Base-by-base conservation (phyloP, 208 protist species). In the Acanthamoeba royreba region DNA sequence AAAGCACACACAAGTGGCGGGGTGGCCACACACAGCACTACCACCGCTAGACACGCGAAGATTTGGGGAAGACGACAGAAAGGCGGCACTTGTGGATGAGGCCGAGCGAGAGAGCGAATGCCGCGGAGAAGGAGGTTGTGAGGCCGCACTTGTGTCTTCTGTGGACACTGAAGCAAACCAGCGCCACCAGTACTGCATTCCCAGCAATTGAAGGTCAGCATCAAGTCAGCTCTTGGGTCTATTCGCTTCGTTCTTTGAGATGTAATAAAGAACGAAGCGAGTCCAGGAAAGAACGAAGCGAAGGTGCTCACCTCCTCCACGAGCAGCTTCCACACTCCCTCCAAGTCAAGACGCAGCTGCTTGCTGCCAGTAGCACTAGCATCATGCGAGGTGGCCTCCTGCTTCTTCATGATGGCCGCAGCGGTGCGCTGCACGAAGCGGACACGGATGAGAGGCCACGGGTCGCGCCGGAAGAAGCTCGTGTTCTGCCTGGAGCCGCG, bases 141-240 rank as follows among this genome's bases (percentile, higher is more conserved):
- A 83, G 5, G 72, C 72, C 5, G 19, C 1, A 17, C 72, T 43
- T 19, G 63, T 25, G 2, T 83, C 72, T n/a, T 83, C 72, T 1
- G 72, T 4, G 25, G 72, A 83, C 7, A 83, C 72, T 8, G 72
- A 83, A 0, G 43, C 72, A 52, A 45, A 52, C 72, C 72, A 83
- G 7, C 72, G 72, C 72, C 72, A 83, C 72, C 72, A 83, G 43
- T 83, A 83, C 72, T 83, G 72, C n/a, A n/a, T n/a, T n/a, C n/a
- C n/a, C n/a, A n/a, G n/a, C n/a, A n/a, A n/a, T n/a, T n/a, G n/a
- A n/a, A n/a, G n/a, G n/a, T n/a, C n/a, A n/a, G n/a, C n/a, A n/a
- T n/a, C n/a, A n/a, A n/a, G n/a, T n/a, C n/a, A n/a, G n/a, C n/a
- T n/a, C n/a, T n/a, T n/a, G n/a, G n/a, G n/a, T n/a, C n/a, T n/a